Evolutionary conservation across 2,329 filamentous ascomycete species (phyloP).

Genomic region (Exophiala viscosa): DNA sequence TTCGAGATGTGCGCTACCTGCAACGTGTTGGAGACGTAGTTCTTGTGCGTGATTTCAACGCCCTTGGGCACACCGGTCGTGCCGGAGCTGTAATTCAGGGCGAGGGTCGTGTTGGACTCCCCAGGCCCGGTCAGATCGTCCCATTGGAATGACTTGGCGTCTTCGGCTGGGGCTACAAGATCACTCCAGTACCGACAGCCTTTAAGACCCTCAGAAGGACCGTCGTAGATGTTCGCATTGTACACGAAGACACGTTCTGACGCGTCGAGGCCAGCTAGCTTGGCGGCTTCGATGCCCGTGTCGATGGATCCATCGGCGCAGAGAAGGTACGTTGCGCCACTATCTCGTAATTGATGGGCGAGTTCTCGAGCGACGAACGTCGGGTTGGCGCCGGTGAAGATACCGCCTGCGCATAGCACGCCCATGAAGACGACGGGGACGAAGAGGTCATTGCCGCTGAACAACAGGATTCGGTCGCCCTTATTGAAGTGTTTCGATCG

Average conservation of each 20-base stretch:
- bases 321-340: conserved; percentile 62
- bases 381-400: conserved; percentile 70
- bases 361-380: conserved; percentile 65
- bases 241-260: conserved; percentile 25
- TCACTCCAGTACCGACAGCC: conserved; percentile 24
- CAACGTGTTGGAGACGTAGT: conserved; percentile 64
- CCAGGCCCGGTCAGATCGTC: conserved; percentile 40
- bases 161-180: conserved; percentile 20
- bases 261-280: conserved; percentile 17
- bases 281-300: conserved; percentile 26
- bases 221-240: conserved; percentile 24
- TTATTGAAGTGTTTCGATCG: conserved; percentile 55
- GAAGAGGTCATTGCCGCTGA: conserved; percentile 66
- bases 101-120: conserved; percentile 45
- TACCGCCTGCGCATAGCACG: conserved; percentile 66
- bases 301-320: conserved; percentile 36
- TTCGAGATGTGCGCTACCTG: conserved; percentile 26
- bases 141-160: conserved; percentile 27
- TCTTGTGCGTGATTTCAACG: conserved; percentile 73
- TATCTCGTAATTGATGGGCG: conserved; percentile 66
- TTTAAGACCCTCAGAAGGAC: conserved; percentile 9
- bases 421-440: conserved; percentile 66
- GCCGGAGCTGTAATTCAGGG: conserved; percentile 70
- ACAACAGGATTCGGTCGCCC: conserved; percentile 68
- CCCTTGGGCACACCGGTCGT: conserved; percentile 83